Evolutionary conservation across 371 early-diverging fungal species (phyloP).

Genomic region (Circinella minor): DNA sequence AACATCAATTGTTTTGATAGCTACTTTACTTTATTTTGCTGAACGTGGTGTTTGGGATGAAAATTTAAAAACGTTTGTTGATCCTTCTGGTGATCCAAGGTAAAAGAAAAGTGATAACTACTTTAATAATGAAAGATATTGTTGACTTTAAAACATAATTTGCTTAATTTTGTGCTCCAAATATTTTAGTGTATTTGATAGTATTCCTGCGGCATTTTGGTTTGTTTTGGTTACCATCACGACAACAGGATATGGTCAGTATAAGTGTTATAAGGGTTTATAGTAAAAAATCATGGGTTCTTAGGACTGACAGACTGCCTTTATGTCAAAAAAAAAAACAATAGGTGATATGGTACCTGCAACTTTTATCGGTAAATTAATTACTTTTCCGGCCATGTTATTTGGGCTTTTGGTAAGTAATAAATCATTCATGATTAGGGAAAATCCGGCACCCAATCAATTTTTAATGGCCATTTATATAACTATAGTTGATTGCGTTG

Average conservation of each 20-base stretch:
- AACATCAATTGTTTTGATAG: slow-evolving; percentile 75
- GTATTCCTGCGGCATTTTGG: slow-evolving; percentile 87
- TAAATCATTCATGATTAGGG: too few relatives aligned
- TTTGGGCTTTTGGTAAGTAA: slow-evolving; percentile 72
- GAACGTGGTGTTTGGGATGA: slow-evolving; percentile 86
- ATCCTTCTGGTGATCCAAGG: slow-evolving; percentile 64
- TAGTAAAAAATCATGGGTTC: too few relatives aligned
- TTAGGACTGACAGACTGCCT: neutral
- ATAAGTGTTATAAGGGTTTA: neutral
- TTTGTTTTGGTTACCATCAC: slow-evolving; percentile 85
- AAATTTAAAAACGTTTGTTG: slow-evolving; percentile 72
- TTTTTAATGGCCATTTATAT: too few relatives aligned
- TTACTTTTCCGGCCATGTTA: slow-evolving; percentile 88
- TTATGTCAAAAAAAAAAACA: neutral
- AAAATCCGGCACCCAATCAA: too few relatives aligned
- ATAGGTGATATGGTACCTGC: slow-evolving; percentile 81
- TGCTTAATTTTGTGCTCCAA: too few relatives aligned
- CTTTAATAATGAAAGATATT: too few relatives aligned
- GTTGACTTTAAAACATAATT: too few relatives aligned
- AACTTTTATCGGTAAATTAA: slow-evolving; percentile 82
- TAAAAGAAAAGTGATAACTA: slow-evolving; percentile 15
- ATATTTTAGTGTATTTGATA: slow-evolving; percentile 58
- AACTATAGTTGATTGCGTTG: slow-evolving; percentile 71
- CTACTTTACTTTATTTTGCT: slow-evolving; percentile 84
- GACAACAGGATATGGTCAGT: slow-evolving; percentile 81